These are phyloP conservation scores for Aureobasidium uvarum DNA, from an alignment of 2,329 filamentous ascomycete species.

Conservation along the genomic window DNA sequence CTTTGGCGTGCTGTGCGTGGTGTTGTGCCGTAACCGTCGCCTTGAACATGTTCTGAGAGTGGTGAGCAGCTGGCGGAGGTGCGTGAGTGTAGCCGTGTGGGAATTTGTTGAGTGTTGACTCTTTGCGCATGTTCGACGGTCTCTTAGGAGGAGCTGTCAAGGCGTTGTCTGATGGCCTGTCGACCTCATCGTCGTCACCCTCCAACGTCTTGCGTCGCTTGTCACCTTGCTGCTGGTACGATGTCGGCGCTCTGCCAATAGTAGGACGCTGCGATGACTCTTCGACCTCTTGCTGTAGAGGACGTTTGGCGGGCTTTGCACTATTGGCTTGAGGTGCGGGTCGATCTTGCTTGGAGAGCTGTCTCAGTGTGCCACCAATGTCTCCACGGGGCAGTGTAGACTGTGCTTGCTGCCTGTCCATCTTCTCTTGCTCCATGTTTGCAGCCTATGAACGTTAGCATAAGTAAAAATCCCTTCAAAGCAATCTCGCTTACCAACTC, in stretches of 20 bases:
- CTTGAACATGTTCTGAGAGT: conserved; percentile 58
- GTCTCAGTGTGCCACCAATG: conserved; percentile 51
- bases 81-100: conserved; percentile 61
- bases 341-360: conserved; percentile 58
- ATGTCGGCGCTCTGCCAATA: conserved; percentile 52
- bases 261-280: conserved; percentile 56
- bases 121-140: conserved; percentile 72
- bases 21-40: conserved; percentile 66
- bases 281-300: conserved; percentile 64
- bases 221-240: conserved; percentile 63
- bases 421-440: conserved; percentile 37
- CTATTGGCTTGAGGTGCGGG: conserved; percentile 62
- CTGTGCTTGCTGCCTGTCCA: conserved; percentile 33
- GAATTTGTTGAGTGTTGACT: conserved; percentile 57
- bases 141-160: conserved; percentile 83
- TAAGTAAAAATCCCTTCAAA: background rate
- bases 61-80: conserved; percentile 53
- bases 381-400: conserved; percentile 46
- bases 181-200: conserved; percentile 62
- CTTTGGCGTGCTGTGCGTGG: conserved; percentile 55
- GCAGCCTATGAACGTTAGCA: conserved; percentile 31
- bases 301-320: conserved; percentile 72
- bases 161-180: conserved; percentile 52
- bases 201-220: conserved; percentile 81
- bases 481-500: conserved; percentile 6